Evolutionary conservation across 2,329 filamentous ascomycete species (phyloP), one percentile per base, ranked within the genome.

Genomic region (Sphaerulina populicola): DNA sequence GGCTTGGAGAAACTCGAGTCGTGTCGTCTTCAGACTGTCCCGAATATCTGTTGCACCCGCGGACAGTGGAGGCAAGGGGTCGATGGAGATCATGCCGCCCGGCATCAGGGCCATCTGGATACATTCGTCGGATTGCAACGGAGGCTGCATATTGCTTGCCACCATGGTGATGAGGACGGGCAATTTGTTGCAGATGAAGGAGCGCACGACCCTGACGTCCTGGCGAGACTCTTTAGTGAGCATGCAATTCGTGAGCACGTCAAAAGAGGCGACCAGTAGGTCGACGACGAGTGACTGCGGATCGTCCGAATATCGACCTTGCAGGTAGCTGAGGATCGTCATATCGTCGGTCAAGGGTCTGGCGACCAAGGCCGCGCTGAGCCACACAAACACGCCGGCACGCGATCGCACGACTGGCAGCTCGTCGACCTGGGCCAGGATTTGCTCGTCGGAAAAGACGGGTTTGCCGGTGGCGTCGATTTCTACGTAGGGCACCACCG

Each of bases 221-320:
- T 80, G 74, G 14, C 69, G 67, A 7, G 78, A 72, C 61, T 84
- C 80, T 41, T 75, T 78, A 35, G 86, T 80, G 59, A 93, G 87
- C 56, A 91, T 86, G 4, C 86, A 85, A 62, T 94, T 94, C 33
- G 89, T 86, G 12, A 98, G 74, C 4, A 94, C 78, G 61, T 97
- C 90, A 63, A 98, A 97, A 0, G 89, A 83, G 1, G 89, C 88
- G 8, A 91, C 78, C 38, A 97, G 85, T 1, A 97, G 75, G 61
- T 96, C 89, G 48, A 88, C 81, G 0, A 86, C 81, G 40, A 88
- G 82, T 10, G 80, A 77, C 67, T 91, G 85, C 38, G 86, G 77
- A 61, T 95, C 86, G 36, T 85, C 85, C 78, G 86, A 84, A 64
- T 95, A 96, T 66, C 90, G 79, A 59, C 90, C 88, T 61, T 88